Evolutionary conservation across 1,284 basidiomycete genomes (phyloP).

Genomic region (Bjerkandera adusta): DNA sequence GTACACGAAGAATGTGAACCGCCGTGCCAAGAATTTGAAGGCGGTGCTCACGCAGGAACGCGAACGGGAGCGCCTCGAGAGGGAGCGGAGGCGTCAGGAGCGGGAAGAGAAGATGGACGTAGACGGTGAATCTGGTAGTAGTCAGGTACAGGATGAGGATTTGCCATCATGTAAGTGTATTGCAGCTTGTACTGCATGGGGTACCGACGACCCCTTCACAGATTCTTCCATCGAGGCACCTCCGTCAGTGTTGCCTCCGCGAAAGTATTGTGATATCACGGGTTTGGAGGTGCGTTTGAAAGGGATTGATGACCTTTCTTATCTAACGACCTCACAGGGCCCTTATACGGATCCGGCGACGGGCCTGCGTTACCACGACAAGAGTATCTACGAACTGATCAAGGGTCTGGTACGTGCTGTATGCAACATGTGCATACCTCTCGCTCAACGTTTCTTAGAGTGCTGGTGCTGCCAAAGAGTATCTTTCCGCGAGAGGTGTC

Average conservation of each 20-base stretch:
- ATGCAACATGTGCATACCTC: background rate
- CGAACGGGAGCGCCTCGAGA: slow-evolving; percentile 64
- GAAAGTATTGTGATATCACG: slow-evolving; percentile 86
- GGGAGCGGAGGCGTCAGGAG: slow-evolving; percentile 52
- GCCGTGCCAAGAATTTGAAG: slow-evolving; percentile 75
- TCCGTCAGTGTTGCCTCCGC: slow-evolving; percentile 75
- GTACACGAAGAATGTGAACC: slow-evolving; percentile 65
- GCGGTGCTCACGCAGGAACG: slow-evolving; percentile 72
- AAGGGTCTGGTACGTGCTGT: slow-evolving; percentile 63
- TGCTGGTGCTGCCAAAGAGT: slow-evolving; percentile 45
- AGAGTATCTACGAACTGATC: slow-evolving; percentile 81
- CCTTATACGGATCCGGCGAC: slow-evolving; percentile 86
- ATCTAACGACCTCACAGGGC: slow-evolving; percentile 42
- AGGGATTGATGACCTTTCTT: background rate
- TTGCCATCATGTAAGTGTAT: slow-evolving; percentile 61
- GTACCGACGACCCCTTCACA: slow-evolving; percentile 28
- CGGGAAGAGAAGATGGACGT: slow-evolving; percentile 45
- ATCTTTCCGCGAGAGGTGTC: slow-evolving; percentile 47
- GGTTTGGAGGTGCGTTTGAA: slow-evolving; percentile 65
- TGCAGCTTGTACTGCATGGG: background rate
- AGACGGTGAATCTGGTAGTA: slow-evolving; percentile 27
- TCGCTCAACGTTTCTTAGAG: slow-evolving; percentile 32
- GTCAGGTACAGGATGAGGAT: slow-evolving; percentile 46
- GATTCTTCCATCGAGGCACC: slow-evolving; percentile 85
- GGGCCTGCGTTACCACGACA: slow-evolving; percentile 81